phyloP scores from a whole-genome alignment of 2,329 filamentous ascomycete species.

The Pseudopyrenochaeta lycopersici region DNA sequence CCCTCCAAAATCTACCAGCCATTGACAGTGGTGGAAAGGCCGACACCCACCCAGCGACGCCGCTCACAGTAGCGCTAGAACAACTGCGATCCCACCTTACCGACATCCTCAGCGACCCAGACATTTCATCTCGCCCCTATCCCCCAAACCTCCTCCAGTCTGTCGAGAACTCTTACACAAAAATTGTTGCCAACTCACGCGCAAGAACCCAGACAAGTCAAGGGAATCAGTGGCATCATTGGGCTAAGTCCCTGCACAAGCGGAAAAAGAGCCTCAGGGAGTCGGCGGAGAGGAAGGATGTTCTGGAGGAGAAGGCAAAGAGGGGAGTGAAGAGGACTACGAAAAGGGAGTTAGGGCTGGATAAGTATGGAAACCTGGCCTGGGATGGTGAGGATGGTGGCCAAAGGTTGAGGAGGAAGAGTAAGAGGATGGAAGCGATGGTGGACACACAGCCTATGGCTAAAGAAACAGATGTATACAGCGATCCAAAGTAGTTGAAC shows the following conservation, averaged over 20 bases:
- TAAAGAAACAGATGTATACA: too few species aligned
- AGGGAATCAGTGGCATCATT: conserved; percentile 5
- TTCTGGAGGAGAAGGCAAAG: conserved; percentile 58
- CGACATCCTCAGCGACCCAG: conserved; percentile 1
- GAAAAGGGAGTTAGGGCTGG: not conserved
- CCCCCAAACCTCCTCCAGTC: not conserved
- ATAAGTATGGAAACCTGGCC: not conserved
- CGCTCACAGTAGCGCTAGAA: conserved; percentile 2
- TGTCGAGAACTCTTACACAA: not conserved
- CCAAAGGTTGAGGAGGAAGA: not conserved
- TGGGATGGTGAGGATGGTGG: not conserved
- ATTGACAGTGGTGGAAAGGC: too few species aligned
- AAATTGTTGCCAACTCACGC: conserved; percentile 1
- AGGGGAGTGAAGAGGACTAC: conserved; percentile 51
- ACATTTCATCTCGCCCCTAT: conserved; percentile 1
- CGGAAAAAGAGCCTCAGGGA: not conserved
- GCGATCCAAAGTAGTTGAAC: too few species aligned
- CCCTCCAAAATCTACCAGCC: not conserved
- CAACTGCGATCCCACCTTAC: conserved; percentile 1
- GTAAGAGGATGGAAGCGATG: too few species aligned
- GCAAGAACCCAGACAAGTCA: not conserved
- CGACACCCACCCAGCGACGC: not conserved
- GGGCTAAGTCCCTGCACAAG: conserved; percentile 9
- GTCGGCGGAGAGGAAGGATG: not conserved
- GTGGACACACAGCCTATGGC: too few species aligned